phyloP scores from a whole-genome alignment of 129 eudicot species.

The Rutidosis leptorrhynchoides region DNA sequence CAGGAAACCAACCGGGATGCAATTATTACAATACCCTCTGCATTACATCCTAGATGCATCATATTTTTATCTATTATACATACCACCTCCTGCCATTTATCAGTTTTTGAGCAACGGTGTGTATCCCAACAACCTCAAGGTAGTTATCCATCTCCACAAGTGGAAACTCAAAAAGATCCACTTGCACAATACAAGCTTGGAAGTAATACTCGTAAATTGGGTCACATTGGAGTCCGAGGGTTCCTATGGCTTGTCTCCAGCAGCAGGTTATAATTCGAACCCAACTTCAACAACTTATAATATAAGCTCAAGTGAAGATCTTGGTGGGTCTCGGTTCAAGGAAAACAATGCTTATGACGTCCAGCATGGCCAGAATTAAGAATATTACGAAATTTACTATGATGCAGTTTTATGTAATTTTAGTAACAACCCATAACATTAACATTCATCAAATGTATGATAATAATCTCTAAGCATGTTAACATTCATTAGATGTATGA shows the following conservation, averaged over 20 bases:
- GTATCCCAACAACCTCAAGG: constrained; percentile 80
- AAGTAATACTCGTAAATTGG: constrained; percentile 47
- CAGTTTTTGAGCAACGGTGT: constrained; percentile 70
- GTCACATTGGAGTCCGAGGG: constrained; percentile 58
- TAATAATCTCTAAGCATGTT: too few relatives aligned
- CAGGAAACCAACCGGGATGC: constrained; percentile 80
- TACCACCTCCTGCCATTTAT: constrained; percentile 70
- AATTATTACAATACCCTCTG: constrained; percentile 73
- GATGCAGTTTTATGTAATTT: too few relatives aligned
- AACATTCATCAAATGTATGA: too few relatives aligned
- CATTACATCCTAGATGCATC: constrained; percentile 67
- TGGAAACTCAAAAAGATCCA: constrained; percentile 55
- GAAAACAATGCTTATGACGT: constrained; percentile 64
- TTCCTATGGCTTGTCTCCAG: constrained; percentile 51
- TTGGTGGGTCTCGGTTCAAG: constrained; percentile 61
- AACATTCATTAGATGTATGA: too few relatives aligned
- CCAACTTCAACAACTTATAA: constrained; percentile 54
- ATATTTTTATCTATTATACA: constrained; percentile 62
- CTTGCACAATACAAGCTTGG: constrained; percentile 69
- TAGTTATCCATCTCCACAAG: constrained; percentile 67
- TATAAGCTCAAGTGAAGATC: constrained; percentile 61
- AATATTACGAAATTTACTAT: too few relatives aligned
- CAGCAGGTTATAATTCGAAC: constrained; percentile 48
- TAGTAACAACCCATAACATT: too few relatives aligned
- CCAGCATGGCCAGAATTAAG: too few relatives aligned